Percentiles rank a stretch among this genome's conserved stretches.
Conservation (phyloP, 179 eudicot genomes). For the Dionaea muscipula region DNA sequence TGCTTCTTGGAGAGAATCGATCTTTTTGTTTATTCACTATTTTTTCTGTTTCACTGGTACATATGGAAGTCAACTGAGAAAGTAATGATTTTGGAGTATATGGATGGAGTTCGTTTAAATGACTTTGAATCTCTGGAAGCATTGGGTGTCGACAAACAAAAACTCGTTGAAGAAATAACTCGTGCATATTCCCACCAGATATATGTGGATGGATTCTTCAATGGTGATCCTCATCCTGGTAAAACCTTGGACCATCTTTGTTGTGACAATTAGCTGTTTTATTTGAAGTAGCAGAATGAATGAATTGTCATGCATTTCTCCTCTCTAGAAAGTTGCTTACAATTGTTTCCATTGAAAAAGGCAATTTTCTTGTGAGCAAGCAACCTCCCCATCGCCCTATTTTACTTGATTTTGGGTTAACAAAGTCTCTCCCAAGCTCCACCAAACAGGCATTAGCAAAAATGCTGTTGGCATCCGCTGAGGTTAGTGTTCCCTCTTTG, state of each 20-base stretch:
- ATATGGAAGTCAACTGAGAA: conserved; percentile 71
- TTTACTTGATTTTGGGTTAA: conserved; percentile 88
- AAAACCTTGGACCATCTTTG: conserved; percentile 6
- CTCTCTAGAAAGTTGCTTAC: too few relatives aligned
- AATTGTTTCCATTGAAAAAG: conserved; percentile 20
- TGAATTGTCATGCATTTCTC: too few relatives aligned
- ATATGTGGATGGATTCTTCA: conserved; percentile 91
- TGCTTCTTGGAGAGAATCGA: not conserved
- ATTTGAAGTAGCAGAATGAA: not conserved
- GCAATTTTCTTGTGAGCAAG: conserved; percentile 96
- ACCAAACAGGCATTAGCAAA: conserved; percentile 93
- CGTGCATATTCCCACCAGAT: conserved; percentile 98
- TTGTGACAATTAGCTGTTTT: not conserved
- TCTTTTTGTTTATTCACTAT: not conserved
- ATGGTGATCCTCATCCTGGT: conserved; percentile 99
- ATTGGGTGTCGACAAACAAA: conserved; percentile 72
- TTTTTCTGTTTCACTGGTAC: conserved; percentile 4
- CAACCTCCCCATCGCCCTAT: conserved; percentile 81
- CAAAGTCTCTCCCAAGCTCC: conserved; percentile 62
- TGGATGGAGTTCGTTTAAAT: conserved; percentile 92
- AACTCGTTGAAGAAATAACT: conserved; percentile 90
- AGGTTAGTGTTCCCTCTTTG: conserved; percentile 38
- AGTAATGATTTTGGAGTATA: conserved; percentile 79
- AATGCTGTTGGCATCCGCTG: conserved; percentile 87
- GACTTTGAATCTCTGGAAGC: conserved; percentile 65